Conservation (phyloP, 2,329 filamentous ascomycete species). For the Exophiala sideris region DNA sequence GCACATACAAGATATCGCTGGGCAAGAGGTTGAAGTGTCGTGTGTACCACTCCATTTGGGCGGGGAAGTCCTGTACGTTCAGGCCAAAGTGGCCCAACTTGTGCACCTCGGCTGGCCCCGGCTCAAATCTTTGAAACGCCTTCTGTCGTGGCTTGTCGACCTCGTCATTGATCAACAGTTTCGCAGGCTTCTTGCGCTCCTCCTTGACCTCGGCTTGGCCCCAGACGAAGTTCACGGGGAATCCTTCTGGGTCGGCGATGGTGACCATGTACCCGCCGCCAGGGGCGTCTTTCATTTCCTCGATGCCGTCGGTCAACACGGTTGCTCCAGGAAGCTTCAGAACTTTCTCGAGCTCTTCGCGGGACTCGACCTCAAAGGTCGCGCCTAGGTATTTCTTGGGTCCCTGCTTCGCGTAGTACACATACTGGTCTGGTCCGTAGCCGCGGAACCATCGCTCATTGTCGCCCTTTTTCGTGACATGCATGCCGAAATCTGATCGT, state of each 20-base stretch:
- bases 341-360: conserved; percentile 42
- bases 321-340: conserved; percentile 19
- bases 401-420: conserved; percentile 43
- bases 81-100: conserved; percentile 51
- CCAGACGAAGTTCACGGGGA: conserved; percentile 29
- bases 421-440: conserved; percentile 44
- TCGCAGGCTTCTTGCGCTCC: conserved; percentile 26
- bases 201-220: conserved; percentile 24
- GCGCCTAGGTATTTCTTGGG: conserved; percentile 43
- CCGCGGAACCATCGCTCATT: conserved; percentile 41
- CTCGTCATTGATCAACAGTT: conserved; percentile 37
- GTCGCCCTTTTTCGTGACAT: conserved; percentile 37
- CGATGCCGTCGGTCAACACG: conserved; percentile 23
- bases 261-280: conserved; percentile 29
- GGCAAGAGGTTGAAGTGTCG: conserved; percentile 47
- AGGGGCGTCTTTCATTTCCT: conserved; percentile 28
- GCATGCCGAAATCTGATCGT: conserved; percentile 43
- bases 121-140: conserved; percentile 43
- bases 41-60: conserved; percentile 44
- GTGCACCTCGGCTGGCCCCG: conserved; percentile 49
- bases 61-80: conserved; percentile 37
- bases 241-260: conserved; percentile 30
- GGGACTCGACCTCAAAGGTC: conserved; percentile 42
- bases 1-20: conserved; percentile 44
- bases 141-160: conserved; percentile 37